Percentiles rank a stretch among this genome's conserved stretches.
These are phyloP conservation scores for Rhipidocladum racemiflorum DNA, from an alignment of 176 grass and related monocot species.

Conservation along the genomic window DNA sequence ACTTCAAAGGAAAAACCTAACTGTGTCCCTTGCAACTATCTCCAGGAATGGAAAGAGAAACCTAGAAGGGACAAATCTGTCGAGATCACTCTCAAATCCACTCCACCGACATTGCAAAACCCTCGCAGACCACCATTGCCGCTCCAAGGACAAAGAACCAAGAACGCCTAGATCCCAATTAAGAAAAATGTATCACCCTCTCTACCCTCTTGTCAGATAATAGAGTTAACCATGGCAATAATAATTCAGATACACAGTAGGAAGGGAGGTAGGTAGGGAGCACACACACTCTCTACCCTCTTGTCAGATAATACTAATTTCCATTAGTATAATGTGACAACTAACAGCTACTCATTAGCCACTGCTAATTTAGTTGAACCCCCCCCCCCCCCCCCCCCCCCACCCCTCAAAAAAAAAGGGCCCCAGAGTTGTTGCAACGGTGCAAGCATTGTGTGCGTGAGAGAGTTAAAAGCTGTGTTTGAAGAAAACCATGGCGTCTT, in stretches of 20 bases:
- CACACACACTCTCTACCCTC: not conserved
- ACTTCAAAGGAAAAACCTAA: not conserved
- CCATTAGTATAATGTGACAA: not conserved
- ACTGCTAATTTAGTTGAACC: too few relatives aligned
- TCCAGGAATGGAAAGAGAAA: not conserved
- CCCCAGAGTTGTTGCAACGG: too few relatives aligned
- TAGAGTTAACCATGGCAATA: not conserved
- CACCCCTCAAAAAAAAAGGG: too few relatives aligned
- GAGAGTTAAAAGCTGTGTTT: too few relatives aligned
- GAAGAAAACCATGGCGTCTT: not conserved
- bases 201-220: too few relatives aligned
- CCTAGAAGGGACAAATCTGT: not conserved
- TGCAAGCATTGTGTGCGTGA: too few relatives aligned
- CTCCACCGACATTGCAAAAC: not conserved
- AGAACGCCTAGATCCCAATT: not conserved
- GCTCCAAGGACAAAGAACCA: not conserved
- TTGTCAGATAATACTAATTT: not conserved
- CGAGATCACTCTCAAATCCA: not conserved
- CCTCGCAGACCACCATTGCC: not conserved
- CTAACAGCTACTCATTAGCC: too few relatives aligned
- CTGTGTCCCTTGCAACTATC: not conserved
- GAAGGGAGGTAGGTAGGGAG: too few relatives aligned
- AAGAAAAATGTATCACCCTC: too few relatives aligned
- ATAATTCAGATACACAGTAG: not conserved
- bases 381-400: too few relatives aligned